These are phyloP conservation scores for Pseudonitzschia delicatissima DNA, from an alignment of 108 stramenopile species.

Conservation along the genomic window DNA sequence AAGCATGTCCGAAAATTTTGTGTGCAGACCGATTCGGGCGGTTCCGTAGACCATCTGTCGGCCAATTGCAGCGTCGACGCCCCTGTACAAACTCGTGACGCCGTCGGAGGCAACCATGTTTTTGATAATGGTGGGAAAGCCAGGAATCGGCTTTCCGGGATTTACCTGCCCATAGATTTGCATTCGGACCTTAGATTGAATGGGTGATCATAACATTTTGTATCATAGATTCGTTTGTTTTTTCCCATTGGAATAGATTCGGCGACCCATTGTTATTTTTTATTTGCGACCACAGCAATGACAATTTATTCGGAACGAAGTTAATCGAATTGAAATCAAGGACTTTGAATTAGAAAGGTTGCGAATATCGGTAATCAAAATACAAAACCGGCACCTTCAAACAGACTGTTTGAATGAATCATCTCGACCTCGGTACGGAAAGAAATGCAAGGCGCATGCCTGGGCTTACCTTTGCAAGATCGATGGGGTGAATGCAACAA, in stretches of 20 bases:
- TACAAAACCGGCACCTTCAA: too few species aligned
- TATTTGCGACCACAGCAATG: too few species aligned
- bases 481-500: slow-evolving; percentile 94
- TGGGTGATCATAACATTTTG: background rate
- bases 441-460: too few species aligned
- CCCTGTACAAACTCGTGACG: slow-evolving; percentile 78
- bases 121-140: slow-evolving; percentile 65
- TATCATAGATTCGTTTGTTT: too few species aligned
- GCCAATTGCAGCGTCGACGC: slow-evolving; percentile 95
- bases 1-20: slow-evolving; percentile 90
- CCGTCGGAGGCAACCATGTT: slow-evolving; percentile 85
- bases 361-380: too few species aligned
- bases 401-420: too few species aligned
- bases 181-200: slow-evolving; percentile 60
- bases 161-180: slow-evolving; percentile 91
- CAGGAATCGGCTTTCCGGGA: slow-evolving; percentile 85
- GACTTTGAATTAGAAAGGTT: too few species aligned
- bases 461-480: slow-evolving; percentile 91
- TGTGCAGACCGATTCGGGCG: slow-evolving; percentile 97
- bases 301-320: too few species aligned
- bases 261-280: too few species aligned
- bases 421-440: too few species aligned
- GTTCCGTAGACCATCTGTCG: slow-evolving; percentile 98
- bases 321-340: too few species aligned
- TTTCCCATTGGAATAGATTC: too few species aligned